These are phyloP conservation scores for Dispira simplex DNA, from an alignment of 192 early-diverging fungal species.

Conservation along the genomic window DNA sequence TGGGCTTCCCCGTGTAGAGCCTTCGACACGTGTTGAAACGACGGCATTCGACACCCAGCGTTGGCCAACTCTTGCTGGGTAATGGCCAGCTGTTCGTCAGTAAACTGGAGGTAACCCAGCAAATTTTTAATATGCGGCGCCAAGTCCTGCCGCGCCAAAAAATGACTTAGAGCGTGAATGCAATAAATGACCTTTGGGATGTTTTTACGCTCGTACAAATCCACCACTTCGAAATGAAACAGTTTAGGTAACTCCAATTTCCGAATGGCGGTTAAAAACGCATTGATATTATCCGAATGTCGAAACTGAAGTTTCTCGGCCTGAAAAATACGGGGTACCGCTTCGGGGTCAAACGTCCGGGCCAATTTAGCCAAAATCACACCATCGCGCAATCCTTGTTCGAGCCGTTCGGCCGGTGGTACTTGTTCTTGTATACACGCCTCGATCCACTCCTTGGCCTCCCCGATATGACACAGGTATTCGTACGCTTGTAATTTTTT, in stretches of 20 bases:
- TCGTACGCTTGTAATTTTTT: slow-evolving; percentile 91
- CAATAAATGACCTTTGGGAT: slow-evolving; percentile 98
- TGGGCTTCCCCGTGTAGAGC: slow-evolving; percentile 14
- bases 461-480: slow-evolving; percentile 96
- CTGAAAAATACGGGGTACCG: slow-evolving; percentile 74
- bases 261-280: slow-evolving; percentile 64
- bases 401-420: slow-evolving; percentile 57
- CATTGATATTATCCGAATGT: slow-evolving; percentile 98
- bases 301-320: slow-evolving; percentile 67
- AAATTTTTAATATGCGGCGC: slow-evolving; percentile 85
- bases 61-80: slow-evolving; percentile 76
- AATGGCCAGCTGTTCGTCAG: slow-evolving; percentile 38
- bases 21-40: slow-evolving; percentile 70
- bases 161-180: slow-evolving; percentile 91
- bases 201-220: slow-evolving; percentile 98
- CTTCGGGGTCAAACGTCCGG: slow-evolving; percentile 60
- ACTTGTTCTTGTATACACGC: slow-evolving; percentile 75
- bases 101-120: slow-evolving; percentile 83
- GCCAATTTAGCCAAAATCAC: slow-evolving; percentile 85
- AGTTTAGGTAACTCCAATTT: slow-evolving; percentile 73
- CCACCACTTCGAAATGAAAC: slow-evolving; percentile 95
- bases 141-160: slow-evolving; percentile 66
- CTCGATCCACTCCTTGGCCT: slow-evolving; percentile 99
- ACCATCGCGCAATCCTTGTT: slow-evolving; percentile 87
- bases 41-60: slow-evolving; percentile 69